Percentiles rank a stretch among this genome's conserved stretches.
These are phyloP conservation scores for Aspergillus sp. DNA, from an alignment of 2,329 filamentous ascomycete genomes.

Conservation along the genomic window DNA sequence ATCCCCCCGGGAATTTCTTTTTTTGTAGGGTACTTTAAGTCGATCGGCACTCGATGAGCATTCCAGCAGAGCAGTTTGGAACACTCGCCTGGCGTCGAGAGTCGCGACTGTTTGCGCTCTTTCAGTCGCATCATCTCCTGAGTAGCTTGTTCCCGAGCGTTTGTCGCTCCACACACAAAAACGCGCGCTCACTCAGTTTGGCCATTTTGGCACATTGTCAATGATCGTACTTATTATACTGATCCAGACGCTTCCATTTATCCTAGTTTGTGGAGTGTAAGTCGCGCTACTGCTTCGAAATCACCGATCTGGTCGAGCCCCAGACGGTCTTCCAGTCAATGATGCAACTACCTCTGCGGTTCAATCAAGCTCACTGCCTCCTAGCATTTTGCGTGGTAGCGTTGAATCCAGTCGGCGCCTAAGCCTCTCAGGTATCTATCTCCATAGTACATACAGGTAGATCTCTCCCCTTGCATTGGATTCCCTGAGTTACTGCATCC, in stretches of 20 bases:
- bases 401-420: background rate
- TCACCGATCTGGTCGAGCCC: background rate
- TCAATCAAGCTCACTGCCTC: constrained; percentile 21
- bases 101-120: background rate
- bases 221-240: background rate
- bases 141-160: background rate
- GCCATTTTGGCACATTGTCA: background rate
- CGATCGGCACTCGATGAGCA: background rate
- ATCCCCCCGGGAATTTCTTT: background rate
- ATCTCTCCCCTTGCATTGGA: constrained; percentile 16
- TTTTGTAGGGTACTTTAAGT: background rate
- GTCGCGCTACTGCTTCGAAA: background rate
- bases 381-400: constrained; percentile 11
- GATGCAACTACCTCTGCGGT: constrained; percentile 10
- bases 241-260: background rate
- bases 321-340: background rate
- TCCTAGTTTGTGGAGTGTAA: background rate
- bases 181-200: background rate
- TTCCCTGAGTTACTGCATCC: background rate
- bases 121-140: background rate
- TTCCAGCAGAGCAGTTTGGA: background rate
- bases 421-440: background rate
- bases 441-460: constrained; percentile 2
- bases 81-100: background rate
- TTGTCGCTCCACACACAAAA: background rate